Evolutionary conservation across 495 filamentous ascomycete species (phyloP), one percentile per base, ranked within the genome.

Genomic region (Immersiella caudata): DNA sequence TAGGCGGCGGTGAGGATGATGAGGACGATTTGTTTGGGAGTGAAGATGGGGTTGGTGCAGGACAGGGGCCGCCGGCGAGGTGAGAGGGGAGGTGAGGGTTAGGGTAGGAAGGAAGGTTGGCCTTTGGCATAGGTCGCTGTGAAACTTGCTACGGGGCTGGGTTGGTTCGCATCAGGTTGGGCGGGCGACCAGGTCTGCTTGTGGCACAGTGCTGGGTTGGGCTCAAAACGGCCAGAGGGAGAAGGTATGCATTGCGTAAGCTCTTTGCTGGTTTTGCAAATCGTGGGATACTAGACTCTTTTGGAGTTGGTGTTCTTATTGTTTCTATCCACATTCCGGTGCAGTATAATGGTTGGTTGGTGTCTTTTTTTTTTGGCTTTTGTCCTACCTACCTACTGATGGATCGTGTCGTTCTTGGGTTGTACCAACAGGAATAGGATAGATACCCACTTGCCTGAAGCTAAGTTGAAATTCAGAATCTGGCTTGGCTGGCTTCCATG

Each of bases 21-120:
- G 57, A 59, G 18, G 57, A 35, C 11, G 57, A 25, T 22, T 22
- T 59, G 57, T 59, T 59, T 59, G 57, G 57, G 51, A 55, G 51
- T 55, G 51, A 22, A n/a, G 51, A 18, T 55, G 51, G 12, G 3
- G n/a, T 21, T 55, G 51, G 51, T 20, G 51, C 3, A 55, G 51
- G n/a, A n/a, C 9, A 55, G 40, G 14, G 40, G 40, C 40, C 40
- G 40, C 40, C 40, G 11, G 14, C 9, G 40, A 18, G 40, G 40
- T 46, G 40, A 46, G 40, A 14, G 12, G 33, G 33, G 6, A 52
- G 50, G 4, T n/a, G 51, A 55, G 51, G n/a, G 51, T 55, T 55
- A 55, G 40, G 16, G 9, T 18, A 46, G 40, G 40, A 6, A 18
- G 40, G 11, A 12, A 36, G 33, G 33, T 36, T 12, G 33, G 40